Evolutionary conservation across 2,329 filamentous ascomycete genomes (phyloP).

Genomic region (Hymenoscyphus fraxineus): DNA sequence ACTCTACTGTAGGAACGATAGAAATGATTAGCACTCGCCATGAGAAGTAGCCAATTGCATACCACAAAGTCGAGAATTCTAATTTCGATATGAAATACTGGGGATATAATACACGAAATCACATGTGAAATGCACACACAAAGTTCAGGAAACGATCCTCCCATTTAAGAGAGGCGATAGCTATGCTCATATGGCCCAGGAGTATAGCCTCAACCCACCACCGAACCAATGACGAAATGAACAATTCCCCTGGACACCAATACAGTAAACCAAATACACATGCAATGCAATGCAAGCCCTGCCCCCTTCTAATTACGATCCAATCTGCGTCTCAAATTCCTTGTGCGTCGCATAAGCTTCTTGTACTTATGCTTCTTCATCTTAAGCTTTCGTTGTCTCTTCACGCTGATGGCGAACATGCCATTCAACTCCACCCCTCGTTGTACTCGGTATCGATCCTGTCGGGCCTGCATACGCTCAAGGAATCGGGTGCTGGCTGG

Average conservation of each 20-base stretch:
- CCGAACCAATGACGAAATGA: conserved; percentile 11
- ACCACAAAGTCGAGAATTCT: neutral
- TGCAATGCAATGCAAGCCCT: neutral
- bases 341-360: conserved; percentile 93
- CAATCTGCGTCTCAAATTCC: conserved; percentile 75
- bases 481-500: conserved; percentile 52
- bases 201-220: conserved; percentile 8
- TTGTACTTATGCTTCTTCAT: conserved; percentile 99
- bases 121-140: neutral
- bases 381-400: conserved; percentile 87
- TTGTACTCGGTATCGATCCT: conserved; percentile 52
- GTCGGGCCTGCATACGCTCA: conserved; percentile 64
- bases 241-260: conserved; percentile 2
- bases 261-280: conserved; percentile 5
- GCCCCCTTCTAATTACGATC: conserved; percentile 34
- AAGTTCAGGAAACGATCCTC: conserved; percentile 8
- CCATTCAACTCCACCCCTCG: conserved; percentile 39
- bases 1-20: no score
- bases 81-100: neutral
- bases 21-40: neutral
- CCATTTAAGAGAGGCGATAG: conserved; percentile 20
- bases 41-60: neutral
- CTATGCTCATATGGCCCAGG: conserved; percentile 13
- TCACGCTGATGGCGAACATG: conserved; percentile 86
- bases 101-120: neutral